These are phyloP conservation scores for Bremia lactucae DNA, from an alignment of 352 stramenopile species.

Conservation along the genomic window DNA sequence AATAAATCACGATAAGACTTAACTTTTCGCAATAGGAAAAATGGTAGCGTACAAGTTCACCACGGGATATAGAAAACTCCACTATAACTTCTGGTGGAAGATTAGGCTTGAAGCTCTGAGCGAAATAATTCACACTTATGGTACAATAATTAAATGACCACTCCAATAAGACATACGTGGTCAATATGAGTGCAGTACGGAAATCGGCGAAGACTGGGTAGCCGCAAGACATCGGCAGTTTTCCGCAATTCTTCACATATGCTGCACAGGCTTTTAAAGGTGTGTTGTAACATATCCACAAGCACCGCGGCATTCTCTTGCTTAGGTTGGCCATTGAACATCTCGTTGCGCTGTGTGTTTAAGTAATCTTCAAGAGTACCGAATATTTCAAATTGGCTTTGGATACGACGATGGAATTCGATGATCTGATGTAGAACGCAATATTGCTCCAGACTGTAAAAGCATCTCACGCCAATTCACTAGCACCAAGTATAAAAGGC, in stretches of 20 bases:
- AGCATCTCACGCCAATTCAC: background rate
- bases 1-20: background rate
- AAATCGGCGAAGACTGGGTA: slow-evolving; percentile 68
- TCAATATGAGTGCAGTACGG: slow-evolving; percentile 73
- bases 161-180: slow-evolving; percentile 31
- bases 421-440: slow-evolving; percentile 80
- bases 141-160: background rate
- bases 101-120: slow-evolving; percentile 49
- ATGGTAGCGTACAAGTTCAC: slow-evolving; percentile 43
- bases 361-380: slow-evolving; percentile 43
- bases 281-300: slow-evolving; percentile 38
- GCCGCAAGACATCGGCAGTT: slow-evolving; percentile 53
- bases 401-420: slow-evolving; percentile 64
- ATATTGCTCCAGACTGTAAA: slow-evolving; percentile 59
- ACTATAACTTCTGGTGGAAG: slow-evolving; percentile 66
- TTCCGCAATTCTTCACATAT: slow-evolving; percentile 63
- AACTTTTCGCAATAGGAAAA: background rate
- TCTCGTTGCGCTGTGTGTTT: slow-evolving; percentile 26
- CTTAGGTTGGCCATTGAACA: slow-evolving; percentile 25
- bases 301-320: slow-evolving; percentile 47
- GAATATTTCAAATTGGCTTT: slow-evolving; percentile 42
- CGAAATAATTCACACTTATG: slow-evolving; percentile 1
- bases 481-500: background rate
- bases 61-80: slow-evolving; percentile 76
- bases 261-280: slow-evolving; percentile 33